Base-by-base conservation (phyloP, 306 rosid genomes). In the Canavalia gladiata region DNA sequence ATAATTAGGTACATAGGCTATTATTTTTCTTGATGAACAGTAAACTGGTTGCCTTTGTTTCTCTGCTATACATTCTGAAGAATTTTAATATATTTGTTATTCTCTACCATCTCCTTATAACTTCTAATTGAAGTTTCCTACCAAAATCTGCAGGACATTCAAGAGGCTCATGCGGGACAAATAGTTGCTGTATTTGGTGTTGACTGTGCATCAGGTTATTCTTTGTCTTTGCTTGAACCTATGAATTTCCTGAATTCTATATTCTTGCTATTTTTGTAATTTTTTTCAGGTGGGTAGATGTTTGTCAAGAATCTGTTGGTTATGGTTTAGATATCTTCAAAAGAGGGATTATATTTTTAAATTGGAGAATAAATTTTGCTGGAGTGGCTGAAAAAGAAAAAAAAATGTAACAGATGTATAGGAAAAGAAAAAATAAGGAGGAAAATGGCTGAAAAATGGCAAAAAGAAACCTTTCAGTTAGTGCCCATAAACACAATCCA, bases 111-210 rank as follows among this genome's bases (percentile, higher is more conserved):
- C 45, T 57, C 28, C 54, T 3, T 31, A 46, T 42, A 37, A 47
- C 31, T 74, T 51, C 54, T 55, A 73, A 33, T 81, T 60, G 77
- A 8, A 9, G 12, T 73, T 79, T 72, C 62, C 50, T 51, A 69
- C 47, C 35, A 67, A 42, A 56, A 46, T 63, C 69, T 74, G 75
- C 87, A 95, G 99, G 99, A 95, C 84, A 95, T 95, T 88, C 97
- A 91, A 80, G 93, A 93, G 86, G 97, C 97, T 52, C 99, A 95
- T 88, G 98, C 99, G 47, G 99, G 99, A 62, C 97, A 95, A 84
- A 95, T 95, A 75, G 97, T 95, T 89, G 98, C 99, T 81, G 99
- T 95, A 42, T 95, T 95, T 86, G 98, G 99, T 63, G 97, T 95
- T 49, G 99, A 95, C 64, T 95, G 99, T 88, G 99, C 99, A 79